A percentile compares a stretch with the other conserved stretches of the same genome.
Conservation (phyloP, 805 yeast species). For the Geotrichum ghanense region DNA sequence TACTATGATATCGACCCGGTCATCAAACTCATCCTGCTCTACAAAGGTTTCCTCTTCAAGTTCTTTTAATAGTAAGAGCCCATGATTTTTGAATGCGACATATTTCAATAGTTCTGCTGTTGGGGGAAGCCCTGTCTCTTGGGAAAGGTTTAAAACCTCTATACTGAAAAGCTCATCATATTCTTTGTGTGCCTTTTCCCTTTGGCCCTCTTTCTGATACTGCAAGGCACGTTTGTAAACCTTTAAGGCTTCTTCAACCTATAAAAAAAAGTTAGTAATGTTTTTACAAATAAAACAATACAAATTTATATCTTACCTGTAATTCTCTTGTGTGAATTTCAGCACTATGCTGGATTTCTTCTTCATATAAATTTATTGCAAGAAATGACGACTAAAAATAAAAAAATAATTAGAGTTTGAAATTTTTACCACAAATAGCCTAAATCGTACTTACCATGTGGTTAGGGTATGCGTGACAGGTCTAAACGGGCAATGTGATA, state of each 20-base stretch:
- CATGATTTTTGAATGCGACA: slow-evolving; percentile 71
- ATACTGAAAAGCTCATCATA: slow-evolving; percentile 58
- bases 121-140: slow-evolving; percentile 40
- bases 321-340: slow-evolving; percentile 88
- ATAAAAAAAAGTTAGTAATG: neutral
- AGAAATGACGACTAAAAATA: slow-evolving; percentile 48
- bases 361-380: slow-evolving; percentile 71
- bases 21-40: slow-evolving; percentile 10
- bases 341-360: slow-evolving; percentile 53
- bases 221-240: slow-evolving; percentile 60
- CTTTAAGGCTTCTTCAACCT: slow-evolving; percentile 70
- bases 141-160: slow-evolving; percentile 41
- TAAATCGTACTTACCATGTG: neutral
- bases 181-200: slow-evolving; percentile 36
- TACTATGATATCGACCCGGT: slow-evolving; percentile 33
- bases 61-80: slow-evolving; percentile 48
- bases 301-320: slow-evolving; percentile 34
- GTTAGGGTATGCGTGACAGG: neutral
- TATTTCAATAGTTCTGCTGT: slow-evolving; percentile 64
- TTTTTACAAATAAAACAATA: neutral
- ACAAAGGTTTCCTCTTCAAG: slow-evolving; percentile 18
- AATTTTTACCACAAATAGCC: neutral
- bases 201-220: slow-evolving; percentile 41
- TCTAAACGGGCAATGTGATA: neutral
- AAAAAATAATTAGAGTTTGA: neutral